Base-by-base conservation (phyloP, 257 asterid species). In the Catharanthus roseus region DNA sequence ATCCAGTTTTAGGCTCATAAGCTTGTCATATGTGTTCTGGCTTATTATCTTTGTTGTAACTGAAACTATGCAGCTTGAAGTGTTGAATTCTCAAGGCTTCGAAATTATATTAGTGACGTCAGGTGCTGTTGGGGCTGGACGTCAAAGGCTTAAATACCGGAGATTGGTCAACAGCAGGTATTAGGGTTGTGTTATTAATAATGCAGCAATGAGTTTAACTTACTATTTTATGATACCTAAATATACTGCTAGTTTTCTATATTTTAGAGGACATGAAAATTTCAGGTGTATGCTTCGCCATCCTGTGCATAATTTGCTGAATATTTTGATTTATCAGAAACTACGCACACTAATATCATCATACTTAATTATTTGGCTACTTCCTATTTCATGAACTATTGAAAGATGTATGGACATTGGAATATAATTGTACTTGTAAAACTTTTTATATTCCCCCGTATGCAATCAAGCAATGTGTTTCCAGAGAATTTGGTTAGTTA, bases 51-150 rank as follows among this genome's bases (percentile, higher is more conserved):
- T 62, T 72, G 6, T 70, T 44, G 33, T 33, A 1, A 19, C 23
- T 73, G 66, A 41, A 74, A 39, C 70, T 74, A 58, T 73, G 80
- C 87, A 87, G 92, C 89, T 87, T 39, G 81, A 87, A 75, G 71
- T 39, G 71, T 67, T 87, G 72, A 87, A 85, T 69, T 74, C 87
- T 65, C 82, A 79, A 75, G 93, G 90, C 65, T 87, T 74, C 36
- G 90, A 87, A 67, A 83, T 87, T 54, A 78, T 87, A 28, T 71
- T 87, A 73, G 92, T 87, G 63, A 87, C 92, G 26, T 87, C 92
- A 3, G 92, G 92, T 24, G 92, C 92, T n/a, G 92, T 85, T 74
- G 92, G 92, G 65, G 92, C 88, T 28, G 92, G 92, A 60, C 84
- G 90, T 56, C 92, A 87, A 67, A 79, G 92, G 85, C 90, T 87